A percentile compares a stretch with the other conserved stretches of the same genome.
Conservation (phyloP, 306 rosid species). For the Rosa chinensis region DNA sequence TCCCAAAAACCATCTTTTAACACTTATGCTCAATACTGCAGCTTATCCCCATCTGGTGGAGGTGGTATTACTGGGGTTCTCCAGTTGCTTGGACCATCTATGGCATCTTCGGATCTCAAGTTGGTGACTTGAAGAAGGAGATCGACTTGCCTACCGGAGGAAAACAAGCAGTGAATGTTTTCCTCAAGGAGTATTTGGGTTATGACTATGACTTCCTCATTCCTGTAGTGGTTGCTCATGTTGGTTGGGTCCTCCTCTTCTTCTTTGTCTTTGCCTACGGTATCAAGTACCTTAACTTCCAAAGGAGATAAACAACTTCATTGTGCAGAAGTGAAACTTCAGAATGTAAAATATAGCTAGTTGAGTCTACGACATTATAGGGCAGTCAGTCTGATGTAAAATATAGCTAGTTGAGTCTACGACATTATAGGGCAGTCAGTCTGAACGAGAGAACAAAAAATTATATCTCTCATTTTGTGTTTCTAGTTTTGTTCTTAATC, state of each 20-base stretch:
- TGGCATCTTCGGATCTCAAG: slow-evolving; percentile 31
- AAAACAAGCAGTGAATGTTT: neutral
- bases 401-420: neutral
- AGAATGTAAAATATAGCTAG: neutral
- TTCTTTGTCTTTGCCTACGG: slow-evolving; percentile 37
- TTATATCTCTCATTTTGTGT: too few species aligned
- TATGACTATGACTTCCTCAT: slow-evolving; percentile 29
- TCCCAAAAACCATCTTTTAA: too few species aligned
- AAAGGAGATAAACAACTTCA: slow-evolving; percentile 22
- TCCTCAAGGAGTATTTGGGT: slow-evolving; percentile 28
- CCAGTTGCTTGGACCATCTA: slow-evolving; percentile 37
- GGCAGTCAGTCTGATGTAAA: neutral
- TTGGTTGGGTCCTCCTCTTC: slow-evolving; percentile 36
- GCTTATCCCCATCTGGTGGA: slow-evolving; percentile 35
- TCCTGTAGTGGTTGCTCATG: slow-evolving; percentile 29
- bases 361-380: neutral
- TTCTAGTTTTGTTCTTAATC: neutral
- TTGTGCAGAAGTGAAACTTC: neutral
- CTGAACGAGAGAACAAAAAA: too few species aligned
- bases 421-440: too few species aligned
- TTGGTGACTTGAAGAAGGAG: slow-evolving; percentile 10
- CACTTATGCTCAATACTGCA: slow-evolving; percentile 6
- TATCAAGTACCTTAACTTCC: slow-evolving; percentile 38
- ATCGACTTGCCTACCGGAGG: slow-evolving; percentile 3
- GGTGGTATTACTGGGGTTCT: slow-evolving; percentile 37